Percentiles rank a stretch among this genome's conserved stretches.
Conservation (phyloP, 306 rosid species). For the Cajanus cajan region DNA sequence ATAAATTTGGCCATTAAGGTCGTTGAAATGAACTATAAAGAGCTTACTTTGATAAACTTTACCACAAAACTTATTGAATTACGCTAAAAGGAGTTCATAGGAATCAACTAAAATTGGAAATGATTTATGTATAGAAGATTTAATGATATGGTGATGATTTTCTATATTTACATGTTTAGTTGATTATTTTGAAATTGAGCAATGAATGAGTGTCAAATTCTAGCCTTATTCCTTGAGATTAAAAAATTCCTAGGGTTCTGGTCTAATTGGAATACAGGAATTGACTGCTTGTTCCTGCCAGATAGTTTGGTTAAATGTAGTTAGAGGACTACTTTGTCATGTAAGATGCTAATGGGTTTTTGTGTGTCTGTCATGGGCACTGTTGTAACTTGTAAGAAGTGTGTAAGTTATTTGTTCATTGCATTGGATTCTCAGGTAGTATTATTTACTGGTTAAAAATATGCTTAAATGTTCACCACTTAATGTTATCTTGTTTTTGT, state of each 20-base stretch:
- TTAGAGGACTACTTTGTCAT: background rate
- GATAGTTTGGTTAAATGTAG: background rate
- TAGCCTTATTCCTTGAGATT: background rate
- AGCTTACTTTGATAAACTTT: background rate
- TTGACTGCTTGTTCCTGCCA: background rate
- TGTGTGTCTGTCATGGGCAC: background rate
- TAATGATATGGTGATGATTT: background rate
- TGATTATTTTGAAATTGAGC: background rate
- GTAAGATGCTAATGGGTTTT: background rate
- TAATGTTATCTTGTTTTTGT: background rate
- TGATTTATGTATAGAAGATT: background rate
- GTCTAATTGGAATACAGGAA: background rate
- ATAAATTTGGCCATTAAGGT: background rate
- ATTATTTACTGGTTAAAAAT: background rate
- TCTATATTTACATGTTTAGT: background rate
- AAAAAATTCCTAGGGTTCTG: background rate
- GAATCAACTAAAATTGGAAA: background rate
- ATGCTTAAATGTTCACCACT: background rate
- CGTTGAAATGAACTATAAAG: background rate
- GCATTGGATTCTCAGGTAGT: background rate
- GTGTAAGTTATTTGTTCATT: background rate
- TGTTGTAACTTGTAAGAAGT: background rate
- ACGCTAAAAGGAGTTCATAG: background rate
- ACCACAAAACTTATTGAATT: background rate
- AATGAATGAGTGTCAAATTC: background rate